Evolutionary conservation across 2,329 filamentous ascomycete genomes (phyloP).

Genomic region (Colletotrichum orchidophilum): DNA sequence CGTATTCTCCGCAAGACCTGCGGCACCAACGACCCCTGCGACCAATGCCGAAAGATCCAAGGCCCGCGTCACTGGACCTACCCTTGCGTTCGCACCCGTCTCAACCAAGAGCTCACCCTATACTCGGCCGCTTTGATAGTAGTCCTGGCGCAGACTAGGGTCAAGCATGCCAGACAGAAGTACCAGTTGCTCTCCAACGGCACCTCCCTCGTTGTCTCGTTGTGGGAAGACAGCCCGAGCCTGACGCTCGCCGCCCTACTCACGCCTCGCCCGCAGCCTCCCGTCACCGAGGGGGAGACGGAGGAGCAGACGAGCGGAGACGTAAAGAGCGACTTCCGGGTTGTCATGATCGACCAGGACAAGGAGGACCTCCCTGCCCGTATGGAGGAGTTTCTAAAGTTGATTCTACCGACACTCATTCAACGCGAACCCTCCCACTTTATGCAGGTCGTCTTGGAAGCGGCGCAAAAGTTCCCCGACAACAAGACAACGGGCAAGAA

Average conservation of each 20-base stretch:
- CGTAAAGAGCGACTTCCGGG: constrained; percentile 38
- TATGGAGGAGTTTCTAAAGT: constrained; percentile 69
- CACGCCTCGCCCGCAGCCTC: constrained; percentile 21
- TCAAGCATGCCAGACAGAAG: constrained; percentile 63
- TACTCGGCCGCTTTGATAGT: constrained; percentile 72
- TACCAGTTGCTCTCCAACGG: constrained; percentile 59
- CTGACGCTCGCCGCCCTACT: constrained; percentile 33
- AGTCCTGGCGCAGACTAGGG: constrained; percentile 67
- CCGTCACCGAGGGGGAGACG: neutral
- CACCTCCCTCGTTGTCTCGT: constrained; percentile 40
- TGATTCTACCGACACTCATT: constrained; percentile 66
- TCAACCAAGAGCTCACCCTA: constrained; percentile 69
- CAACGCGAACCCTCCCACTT: constrained; percentile 68
- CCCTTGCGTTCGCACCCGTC: constrained; percentile 69
- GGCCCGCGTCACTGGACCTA: constrained; percentile 72
- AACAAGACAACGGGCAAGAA: constrained; percentile 62
- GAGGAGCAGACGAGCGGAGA: constrained; percentile 32
- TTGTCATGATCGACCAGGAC: constrained; percentile 69
- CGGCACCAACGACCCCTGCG: constrained; percentile 70
- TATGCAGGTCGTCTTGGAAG: constrained; percentile 66
- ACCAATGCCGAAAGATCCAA: constrained; percentile 70
- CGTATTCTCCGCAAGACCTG: constrained; percentile 74
- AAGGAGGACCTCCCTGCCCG: constrained; percentile 68
- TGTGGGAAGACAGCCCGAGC: constrained; percentile 34
- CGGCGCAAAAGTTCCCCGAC: constrained; percentile 56